Conservation (phyloP, 805 yeast genomes). For the Ogataea corticis region DNA sequence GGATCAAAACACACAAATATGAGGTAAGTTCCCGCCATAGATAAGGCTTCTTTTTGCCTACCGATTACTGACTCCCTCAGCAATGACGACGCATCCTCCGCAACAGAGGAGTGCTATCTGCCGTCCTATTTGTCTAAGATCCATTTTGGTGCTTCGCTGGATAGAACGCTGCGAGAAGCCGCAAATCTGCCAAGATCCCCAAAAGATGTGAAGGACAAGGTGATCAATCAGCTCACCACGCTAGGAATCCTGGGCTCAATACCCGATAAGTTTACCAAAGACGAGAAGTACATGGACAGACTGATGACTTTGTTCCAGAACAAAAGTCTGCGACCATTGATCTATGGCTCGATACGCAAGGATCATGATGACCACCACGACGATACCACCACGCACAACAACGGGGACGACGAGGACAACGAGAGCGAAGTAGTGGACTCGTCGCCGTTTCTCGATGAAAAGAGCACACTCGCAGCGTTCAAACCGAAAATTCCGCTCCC, state of each 20-base stretch:
- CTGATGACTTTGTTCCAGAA: slow-evolving; percentile 16
- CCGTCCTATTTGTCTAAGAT: slow-evolving; percentile 28
- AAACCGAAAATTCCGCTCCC: slow-evolving; percentile 24
- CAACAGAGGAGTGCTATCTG: slow-evolving; percentile 7
- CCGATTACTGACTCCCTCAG: background rate
- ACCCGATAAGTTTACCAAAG: slow-evolving; percentile 18
- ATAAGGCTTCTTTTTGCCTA: slow-evolving; percentile 1
- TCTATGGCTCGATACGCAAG: background rate
- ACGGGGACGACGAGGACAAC: slow-evolving; percentile 10
- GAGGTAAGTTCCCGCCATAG: slow-evolving; percentile 1
- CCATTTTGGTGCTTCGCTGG: slow-evolving; percentile 21
- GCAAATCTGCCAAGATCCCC: slow-evolving; percentile 16
- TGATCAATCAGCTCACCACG: slow-evolving; percentile 16
- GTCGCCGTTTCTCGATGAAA: slow-evolving; percentile 8
- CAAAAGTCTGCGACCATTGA: slow-evolving; percentile 9
- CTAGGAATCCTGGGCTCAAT: slow-evolving; percentile 25
- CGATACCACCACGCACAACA: slow-evolving; percentile 1
- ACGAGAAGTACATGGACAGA: slow-evolving; percentile 20
- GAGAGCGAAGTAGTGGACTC: slow-evolving; percentile 11
- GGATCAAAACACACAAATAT: background rate
- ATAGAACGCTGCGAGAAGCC: slow-evolving; percentile 12
- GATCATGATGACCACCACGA: slow-evolving; percentile 14
- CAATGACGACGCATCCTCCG: background rate
- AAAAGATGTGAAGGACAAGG: slow-evolving; percentile 14
- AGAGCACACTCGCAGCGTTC: background rate